Evolutionary conservation across 176 grass and related monocot genomes (phyloP).

Genomic region (Oryza officinalis): DNA sequence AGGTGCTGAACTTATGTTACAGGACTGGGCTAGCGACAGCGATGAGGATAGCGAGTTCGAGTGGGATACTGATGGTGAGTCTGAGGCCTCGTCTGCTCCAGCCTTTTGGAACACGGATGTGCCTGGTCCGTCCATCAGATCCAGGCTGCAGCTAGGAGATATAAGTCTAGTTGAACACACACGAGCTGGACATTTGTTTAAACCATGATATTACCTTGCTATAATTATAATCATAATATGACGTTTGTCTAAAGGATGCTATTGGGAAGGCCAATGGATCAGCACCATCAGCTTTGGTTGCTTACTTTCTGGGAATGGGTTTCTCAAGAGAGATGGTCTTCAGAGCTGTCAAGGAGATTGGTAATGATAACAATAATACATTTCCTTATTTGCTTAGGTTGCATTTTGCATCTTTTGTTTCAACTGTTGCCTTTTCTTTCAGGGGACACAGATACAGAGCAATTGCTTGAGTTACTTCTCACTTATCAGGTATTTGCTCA

Average conservation of each 20-base stretch:
- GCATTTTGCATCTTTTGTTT: conserved; percentile 26
- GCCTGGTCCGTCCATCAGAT: conserved; percentile 6
- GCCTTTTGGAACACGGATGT: conserved; percentile 5
- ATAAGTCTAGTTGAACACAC: background rate
- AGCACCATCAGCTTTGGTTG: conserved; percentile 31
- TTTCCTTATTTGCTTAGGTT: conserved; percentile 28
- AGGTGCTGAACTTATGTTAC: conserved; percentile 13
- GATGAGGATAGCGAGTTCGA: conserved; percentile 37
- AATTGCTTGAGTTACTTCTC: conserved; percentile 70
- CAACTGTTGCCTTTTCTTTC: conserved; percentile 25
- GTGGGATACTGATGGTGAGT: conserved; percentile 43
- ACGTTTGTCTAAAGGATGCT: conserved; percentile 39
- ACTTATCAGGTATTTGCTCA: conserved; percentile 54
- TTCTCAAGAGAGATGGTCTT: conserved; percentile 50
- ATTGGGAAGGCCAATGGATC: conserved; percentile 28
- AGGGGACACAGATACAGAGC: conserved; percentile 64
- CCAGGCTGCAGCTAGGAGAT: conserved; percentile 23
- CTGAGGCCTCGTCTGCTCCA: background rate
- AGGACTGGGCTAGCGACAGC: conserved; percentile 46
- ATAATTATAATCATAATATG: conserved; percentile 13
- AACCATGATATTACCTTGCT: conserved; percentile 21
- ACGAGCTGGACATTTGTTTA: background rate
- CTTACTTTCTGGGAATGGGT: conserved; percentile 56
- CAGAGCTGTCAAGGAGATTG: conserved; percentile 53
- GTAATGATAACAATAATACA: conserved; percentile 31